Evolutionary conservation across 768 basidiomycete genomes (phyloP).

Genomic region (Cubamyces lactineus): DNA sequence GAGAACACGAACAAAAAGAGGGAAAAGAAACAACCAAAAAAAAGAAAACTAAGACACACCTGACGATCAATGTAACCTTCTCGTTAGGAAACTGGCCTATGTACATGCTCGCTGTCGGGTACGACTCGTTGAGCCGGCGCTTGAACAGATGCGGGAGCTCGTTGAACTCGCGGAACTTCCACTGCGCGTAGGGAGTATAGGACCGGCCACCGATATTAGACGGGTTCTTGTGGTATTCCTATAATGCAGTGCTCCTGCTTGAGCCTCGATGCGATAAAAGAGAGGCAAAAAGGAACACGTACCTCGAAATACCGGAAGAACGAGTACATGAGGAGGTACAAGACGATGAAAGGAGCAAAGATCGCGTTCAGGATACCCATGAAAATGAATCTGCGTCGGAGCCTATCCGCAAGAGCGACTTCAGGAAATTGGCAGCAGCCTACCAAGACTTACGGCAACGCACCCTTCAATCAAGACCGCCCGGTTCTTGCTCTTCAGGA

Average conservation of each 20-base stretch:
- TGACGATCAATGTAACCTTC: constrained; percentile 84
- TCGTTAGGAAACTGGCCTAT: constrained; percentile 98
- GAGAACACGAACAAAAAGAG: too few species aligned
- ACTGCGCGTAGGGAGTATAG: constrained; percentile 93
- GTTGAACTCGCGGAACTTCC: constrained; percentile 99
- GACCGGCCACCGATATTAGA: constrained; percentile 90
- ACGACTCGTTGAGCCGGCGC: constrained; percentile 83
- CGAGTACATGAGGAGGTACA: constrained; percentile 96
- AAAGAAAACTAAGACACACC: constrained; percentile 53
- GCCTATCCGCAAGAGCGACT: too few species aligned
- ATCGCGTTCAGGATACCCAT: constrained; percentile 96
- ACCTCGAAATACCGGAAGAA: constrained; percentile 99
- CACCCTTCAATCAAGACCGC: constrained; percentile 82
- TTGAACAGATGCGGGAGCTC: constrained; percentile 94
- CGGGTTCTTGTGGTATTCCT: constrained; percentile 99
- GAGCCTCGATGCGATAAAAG: constrained; percentile 5
- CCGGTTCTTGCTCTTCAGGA: constrained; percentile 85
- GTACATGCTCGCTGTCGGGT: constrained; percentile 90
- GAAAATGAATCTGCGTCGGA: constrained; percentile 87
- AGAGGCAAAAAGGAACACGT: constrained; percentile 30
- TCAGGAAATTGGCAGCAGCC: too few species aligned
- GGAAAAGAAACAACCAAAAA: background rate
- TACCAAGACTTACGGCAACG: constrained; percentile 29
- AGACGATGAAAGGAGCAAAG: constrained; percentile 95
- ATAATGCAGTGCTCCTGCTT: constrained; percentile 14